A percentile compares a stretch with the other conserved stretches of the same genome.
Evolutionary conservation across 2,329 filamentous ascomycete genomes (phyloP).

Genomic region (Juglanconis sp.): DNA sequence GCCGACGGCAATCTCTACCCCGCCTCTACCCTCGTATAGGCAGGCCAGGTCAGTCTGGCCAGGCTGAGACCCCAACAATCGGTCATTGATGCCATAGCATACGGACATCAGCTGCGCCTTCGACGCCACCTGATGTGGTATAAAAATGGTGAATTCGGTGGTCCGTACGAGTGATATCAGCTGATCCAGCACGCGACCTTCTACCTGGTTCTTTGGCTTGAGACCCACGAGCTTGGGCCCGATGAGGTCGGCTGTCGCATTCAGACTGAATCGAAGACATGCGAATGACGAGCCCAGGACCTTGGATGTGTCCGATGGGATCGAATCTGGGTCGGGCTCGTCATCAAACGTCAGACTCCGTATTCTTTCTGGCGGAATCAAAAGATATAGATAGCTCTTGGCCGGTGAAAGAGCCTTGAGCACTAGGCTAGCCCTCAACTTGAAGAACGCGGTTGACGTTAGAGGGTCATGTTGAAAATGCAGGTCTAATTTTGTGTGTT

Average conservation of each 20-base stretch:
- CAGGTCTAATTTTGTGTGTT: background rate
- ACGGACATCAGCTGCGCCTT: background rate
- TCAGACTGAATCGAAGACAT: constrained; percentile 1
- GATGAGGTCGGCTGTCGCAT: background rate
- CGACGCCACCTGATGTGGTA: background rate
- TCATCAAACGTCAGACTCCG: constrained; percentile 1
- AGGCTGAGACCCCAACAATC: background rate
- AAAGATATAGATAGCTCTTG: constrained; percentile 6
- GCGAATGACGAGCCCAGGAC: background rate
- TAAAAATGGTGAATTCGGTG: background rate
- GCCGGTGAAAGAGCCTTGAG: constrained; percentile 3
- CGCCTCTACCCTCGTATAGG: constrained; percentile 7
- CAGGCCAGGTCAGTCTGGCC: constrained; percentile 5
- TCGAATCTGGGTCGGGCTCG: background rate
- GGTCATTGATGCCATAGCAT: background rate
- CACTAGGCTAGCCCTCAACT: constrained; percentile 3
- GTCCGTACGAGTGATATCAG: background rate
- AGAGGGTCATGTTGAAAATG: constrained; percentile 2
- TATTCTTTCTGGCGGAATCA: constrained; percentile 4
- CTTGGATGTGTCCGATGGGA: background rate
- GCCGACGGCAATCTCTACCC: background rate
- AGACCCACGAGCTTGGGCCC: background rate
- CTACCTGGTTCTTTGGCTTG: constrained; percentile 3
- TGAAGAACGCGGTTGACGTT: constrained; percentile 1
- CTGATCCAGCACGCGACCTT: constrained; percentile 1